Base-by-base conservation (phyloP, 768 basidiomycete genomes). In the Daedaleopsis nitida region DNA sequence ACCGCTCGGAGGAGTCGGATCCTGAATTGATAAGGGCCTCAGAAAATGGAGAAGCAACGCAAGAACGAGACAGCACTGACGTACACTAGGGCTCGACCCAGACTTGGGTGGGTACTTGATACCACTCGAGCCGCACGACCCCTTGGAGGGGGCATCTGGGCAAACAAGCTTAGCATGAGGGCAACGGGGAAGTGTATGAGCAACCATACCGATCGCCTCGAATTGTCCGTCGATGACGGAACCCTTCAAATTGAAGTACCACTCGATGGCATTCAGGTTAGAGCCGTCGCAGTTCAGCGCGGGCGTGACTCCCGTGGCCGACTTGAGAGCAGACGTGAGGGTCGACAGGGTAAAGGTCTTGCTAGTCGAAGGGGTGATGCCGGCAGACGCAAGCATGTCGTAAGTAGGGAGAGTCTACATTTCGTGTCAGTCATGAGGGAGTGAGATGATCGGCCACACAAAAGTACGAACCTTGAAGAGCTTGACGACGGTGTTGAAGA, bases 201-300 rank as follows among this genome's bases (percentile, higher is more conserved):
- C 32, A 39, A 9, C 67, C 81, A 53, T 64, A 88, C 87, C 66
- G 58, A 89, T 88, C 5, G 82, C 78, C 32, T 84, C 74, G 60
- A 89, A 89, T 3, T 66, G 66, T 14, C 89, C 89, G 67, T 90
- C 88, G 52, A 89, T 80, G 32, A 83, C 68, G n/a, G 86, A 87
- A 45, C 89, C 88, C 68, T 78, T 74, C 58, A 88, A 59, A 67
- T 89, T 80, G 75, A 85, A 87, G 70, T 87, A 88, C 80, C 82
- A 89, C 55, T 78, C 80, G 53, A 88, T 83, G 39, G 74, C 65
- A 59, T 73, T 77, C 53, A 86, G 65, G 54, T 47, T 72, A 21
- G 68, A 69, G 8, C 71, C 67, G 7, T 70, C 57, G 70, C 86
- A 87, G 60, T 78, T 73, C 13, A 87, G 67, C 8, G 74, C 67